Percentiles rank a stretch among this genome's conserved stretches.
Conservation (phyloP, 73 alveolate genomes). For the Paramecium primaurelia region DNA sequence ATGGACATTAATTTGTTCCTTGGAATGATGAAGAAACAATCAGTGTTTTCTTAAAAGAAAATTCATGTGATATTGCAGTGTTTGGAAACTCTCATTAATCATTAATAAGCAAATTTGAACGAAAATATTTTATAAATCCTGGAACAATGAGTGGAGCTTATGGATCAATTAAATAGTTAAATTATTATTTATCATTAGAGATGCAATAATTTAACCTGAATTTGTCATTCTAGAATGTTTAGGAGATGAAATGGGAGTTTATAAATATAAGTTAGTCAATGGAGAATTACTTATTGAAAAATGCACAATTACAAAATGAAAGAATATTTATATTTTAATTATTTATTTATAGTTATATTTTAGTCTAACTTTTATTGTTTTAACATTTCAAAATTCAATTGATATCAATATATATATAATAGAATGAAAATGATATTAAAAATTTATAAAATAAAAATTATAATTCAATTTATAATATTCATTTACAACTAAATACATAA, state of each 20-base stretch:
- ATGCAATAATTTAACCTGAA: constrained; percentile 15
- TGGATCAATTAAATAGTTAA: constrained; percentile 62
- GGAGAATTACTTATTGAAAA: constrained; percentile 58
- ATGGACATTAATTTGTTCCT: constrained; percentile 95
- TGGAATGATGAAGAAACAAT: constrained; percentile 97
- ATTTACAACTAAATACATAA: no score
- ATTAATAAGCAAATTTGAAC: constrained; percentile 83
- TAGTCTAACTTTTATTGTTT: no score
- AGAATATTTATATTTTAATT: not conserved
- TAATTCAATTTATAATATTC: no score
- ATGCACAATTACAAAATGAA: constrained; percentile 48
- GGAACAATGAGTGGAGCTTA: constrained; percentile 96
- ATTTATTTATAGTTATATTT: not conserved
- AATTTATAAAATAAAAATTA: no score
- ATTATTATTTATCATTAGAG: constrained; percentile 26
- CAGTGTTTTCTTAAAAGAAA: constrained; percentile 80
- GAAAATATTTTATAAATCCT: constrained; percentile 95
- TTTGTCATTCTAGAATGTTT: constrained; percentile 75
- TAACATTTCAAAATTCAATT: no score
- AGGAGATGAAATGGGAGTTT: constrained; percentile 75
- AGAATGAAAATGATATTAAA: no score
- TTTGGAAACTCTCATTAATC: constrained; percentile 94
- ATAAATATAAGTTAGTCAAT: constrained; percentile 65
- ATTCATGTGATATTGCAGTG: constrained; percentile 89
- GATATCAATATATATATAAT: no score